Percentiles rank a stretch among this genome's conserved stretches.
Conservation (phyloP, 306 rosid genomes). For the Lagenaria siceraria region DNA sequence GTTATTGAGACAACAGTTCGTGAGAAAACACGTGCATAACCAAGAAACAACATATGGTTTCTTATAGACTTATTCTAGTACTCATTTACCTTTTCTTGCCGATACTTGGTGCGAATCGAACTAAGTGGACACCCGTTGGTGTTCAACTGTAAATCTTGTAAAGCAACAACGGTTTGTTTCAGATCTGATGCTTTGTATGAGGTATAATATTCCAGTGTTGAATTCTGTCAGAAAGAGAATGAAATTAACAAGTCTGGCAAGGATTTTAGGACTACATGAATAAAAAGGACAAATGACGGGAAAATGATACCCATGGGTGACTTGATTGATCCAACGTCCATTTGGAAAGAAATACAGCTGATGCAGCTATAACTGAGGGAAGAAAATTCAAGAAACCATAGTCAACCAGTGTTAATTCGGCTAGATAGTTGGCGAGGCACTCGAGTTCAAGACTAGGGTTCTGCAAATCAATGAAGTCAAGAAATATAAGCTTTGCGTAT, state of each 20-base stretch:
- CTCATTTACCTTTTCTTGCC: conserved; percentile 52
- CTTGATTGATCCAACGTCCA: conserved; percentile 79
- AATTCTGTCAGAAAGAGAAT: conserved; percentile 40
- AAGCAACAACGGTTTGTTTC: conserved; percentile 54
- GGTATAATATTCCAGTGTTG: conserved; percentile 69
- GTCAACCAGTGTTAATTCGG: conserved; percentile 67
- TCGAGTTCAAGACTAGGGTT: conserved; percentile 70
- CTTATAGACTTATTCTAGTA: neutral
- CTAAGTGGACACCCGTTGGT: conserved; percentile 45
- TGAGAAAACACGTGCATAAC: conserved; percentile 3
- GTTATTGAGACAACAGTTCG: conserved; percentile 11
- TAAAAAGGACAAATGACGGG: neutral
- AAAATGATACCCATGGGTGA: conserved; percentile 75
- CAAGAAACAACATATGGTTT: neutral
- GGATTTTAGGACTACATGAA: conserved; percentile 6
- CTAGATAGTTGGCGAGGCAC: conserved; percentile 72
- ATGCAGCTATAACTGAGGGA: conserved; percentile 84
- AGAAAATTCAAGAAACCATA: conserved; percentile 55
- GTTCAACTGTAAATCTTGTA: conserved; percentile 73
- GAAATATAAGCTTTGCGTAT: conserved; percentile 5
- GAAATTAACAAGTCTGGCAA: conserved; percentile 5
- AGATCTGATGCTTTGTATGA: conserved; percentile 57
- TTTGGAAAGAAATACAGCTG: conserved; percentile 77
- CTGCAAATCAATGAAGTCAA: conserved; percentile 27
- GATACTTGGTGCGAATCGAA: conserved; percentile 55